Evolutionary conservation across 192 early-diverging fungal genomes (phyloP), one percentile per base, ranked within the genome.

Genomic region (Coemansia sp.): DNA sequence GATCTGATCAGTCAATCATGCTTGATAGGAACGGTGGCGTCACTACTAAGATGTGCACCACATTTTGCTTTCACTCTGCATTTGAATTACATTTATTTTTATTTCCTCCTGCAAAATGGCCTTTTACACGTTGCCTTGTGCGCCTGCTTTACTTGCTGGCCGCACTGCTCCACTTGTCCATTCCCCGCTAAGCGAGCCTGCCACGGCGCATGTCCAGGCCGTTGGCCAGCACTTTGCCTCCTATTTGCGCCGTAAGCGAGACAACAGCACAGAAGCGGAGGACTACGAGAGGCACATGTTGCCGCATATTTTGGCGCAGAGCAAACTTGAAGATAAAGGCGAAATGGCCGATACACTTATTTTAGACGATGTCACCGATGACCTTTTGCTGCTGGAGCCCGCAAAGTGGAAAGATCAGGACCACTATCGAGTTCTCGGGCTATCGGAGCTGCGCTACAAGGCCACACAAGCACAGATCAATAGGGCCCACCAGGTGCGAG

Each of bases 401-500:
- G 70, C 81, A 56, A 82, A 90, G 6, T 92, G 90, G 90, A 93
- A 90, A 78, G 67, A 78, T 9, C 92, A 94, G 72, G 92, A 94
- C 56, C 91, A 92, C 68, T 94, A 94, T 74, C 86, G 81, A 21
- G 78, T 94, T 15, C 71, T 94, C 1, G 92, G 91, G 3, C 60
- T 94, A 24, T 83, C 85, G 1, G 76, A 69, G 42, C 67, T 87
- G 42, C 81, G 92, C 0, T 90, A 78, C 72, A 77, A 64, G 22
- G 92, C 91, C 4, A 87, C 78, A 12, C 86, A 76, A 11, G 85
- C 82, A 10, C 83, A 93, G 67, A 88, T 94, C 65, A 92, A 92
- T 72, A 61, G 59, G 41, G 43, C 55, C 2, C 22, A 61, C 44
- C 68, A 53, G 35, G 21, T 58, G 46, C 41, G 60, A 14, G 61